Percentiles rank a stretch among this genome's conserved stretches.
Evolutionary conservation across 352 stramenopile genomes (phyloP).

Genomic region (Pelagophyceae sp.): DNA sequence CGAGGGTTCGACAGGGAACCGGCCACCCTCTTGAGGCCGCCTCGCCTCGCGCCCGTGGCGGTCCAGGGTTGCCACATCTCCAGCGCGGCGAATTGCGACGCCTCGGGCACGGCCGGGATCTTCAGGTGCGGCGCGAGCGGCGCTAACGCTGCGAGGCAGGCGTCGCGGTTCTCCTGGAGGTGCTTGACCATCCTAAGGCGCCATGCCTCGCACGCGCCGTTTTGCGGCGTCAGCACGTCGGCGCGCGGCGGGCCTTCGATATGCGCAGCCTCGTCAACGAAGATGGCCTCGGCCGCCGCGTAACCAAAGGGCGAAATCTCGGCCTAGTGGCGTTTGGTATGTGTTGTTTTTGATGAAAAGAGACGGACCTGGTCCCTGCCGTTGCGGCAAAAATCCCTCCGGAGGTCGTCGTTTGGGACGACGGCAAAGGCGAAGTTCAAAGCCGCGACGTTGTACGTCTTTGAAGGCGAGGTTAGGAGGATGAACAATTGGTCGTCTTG

Average conservation of each 20-base stretch:
- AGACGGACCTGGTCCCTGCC: conserved; percentile 19
- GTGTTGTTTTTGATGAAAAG: no score
- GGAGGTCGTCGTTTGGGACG: conserved; percentile 20
- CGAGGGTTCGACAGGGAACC: no score
- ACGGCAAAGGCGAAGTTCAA: conserved; percentile 23
- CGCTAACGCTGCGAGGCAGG: background rate
- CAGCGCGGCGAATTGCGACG: no score
- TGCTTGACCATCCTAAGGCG: background rate
- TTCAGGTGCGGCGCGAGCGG: background rate
- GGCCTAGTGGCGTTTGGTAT: no score
- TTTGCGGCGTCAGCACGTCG: background rate
- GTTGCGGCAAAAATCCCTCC: conserved; percentile 10
- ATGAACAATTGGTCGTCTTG: conserved; percentile 3
- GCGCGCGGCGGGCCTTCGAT: no score
- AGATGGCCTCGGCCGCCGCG: background rate
- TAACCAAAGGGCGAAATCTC: background rate
- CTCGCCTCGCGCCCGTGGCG: no score
- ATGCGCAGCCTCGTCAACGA: background rate
- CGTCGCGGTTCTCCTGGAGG: conserved; percentile 2
- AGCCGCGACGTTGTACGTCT: conserved; percentile 32
- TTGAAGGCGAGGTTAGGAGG: conserved; percentile 25
- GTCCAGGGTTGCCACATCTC: no score
- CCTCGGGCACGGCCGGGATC: background rate
- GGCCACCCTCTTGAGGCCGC: no score
- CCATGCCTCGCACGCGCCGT: conserved; percentile 15